Evolutionary conservation across 2,329 filamentous ascomycete genomes (phyloP).

Genomic region (Madurella mycetomatis): DNA sequence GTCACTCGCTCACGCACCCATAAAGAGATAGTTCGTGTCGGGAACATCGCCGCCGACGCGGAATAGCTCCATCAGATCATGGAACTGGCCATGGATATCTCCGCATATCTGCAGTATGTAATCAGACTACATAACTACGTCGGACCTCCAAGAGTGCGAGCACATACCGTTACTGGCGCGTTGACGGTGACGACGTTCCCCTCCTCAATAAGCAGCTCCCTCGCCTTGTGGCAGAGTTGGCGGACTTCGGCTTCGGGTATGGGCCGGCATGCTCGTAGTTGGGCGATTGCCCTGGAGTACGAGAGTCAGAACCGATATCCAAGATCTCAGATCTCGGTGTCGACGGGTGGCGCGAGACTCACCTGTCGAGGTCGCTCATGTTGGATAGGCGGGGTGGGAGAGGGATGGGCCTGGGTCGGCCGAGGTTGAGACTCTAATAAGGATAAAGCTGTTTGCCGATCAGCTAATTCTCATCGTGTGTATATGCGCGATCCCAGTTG

Average conservation of each 20-base stretch:
- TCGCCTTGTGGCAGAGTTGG: constrained; percentile 94
- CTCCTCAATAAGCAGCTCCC: constrained; percentile 94
- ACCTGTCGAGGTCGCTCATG: constrained; percentile 96
- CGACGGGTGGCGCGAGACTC: constrained; percentile 30
- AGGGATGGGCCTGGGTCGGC: background rate
- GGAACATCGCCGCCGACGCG: constrained; percentile 89
- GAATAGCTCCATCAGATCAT: constrained; percentile 95
- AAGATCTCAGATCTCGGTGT: background rate
- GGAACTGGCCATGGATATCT: constrained; percentile 95
- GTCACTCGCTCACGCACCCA: constrained; percentile 55
- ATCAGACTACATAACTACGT: background rate
- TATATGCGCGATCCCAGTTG: background rate
- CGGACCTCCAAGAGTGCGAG: background rate
- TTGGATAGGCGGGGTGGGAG: constrained; percentile 11
- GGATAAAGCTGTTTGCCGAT: background rate
- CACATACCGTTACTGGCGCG: constrained; percentile 80
- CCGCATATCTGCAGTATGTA: constrained; percentile 68
- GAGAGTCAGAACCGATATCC: constrained; percentile 6
- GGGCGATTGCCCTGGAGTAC: constrained; percentile 78
- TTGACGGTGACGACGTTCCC: constrained; percentile 95
- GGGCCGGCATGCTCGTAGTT: constrained; percentile 89
- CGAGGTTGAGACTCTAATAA: background rate
- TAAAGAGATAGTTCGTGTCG: constrained; percentile 95
- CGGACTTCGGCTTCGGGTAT: constrained; percentile 94
- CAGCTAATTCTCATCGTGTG: constrained; percentile 2